Evolutionary conservation across 306 rosid species (phyloP).

Genomic region (Fragaria ananassa): DNA sequence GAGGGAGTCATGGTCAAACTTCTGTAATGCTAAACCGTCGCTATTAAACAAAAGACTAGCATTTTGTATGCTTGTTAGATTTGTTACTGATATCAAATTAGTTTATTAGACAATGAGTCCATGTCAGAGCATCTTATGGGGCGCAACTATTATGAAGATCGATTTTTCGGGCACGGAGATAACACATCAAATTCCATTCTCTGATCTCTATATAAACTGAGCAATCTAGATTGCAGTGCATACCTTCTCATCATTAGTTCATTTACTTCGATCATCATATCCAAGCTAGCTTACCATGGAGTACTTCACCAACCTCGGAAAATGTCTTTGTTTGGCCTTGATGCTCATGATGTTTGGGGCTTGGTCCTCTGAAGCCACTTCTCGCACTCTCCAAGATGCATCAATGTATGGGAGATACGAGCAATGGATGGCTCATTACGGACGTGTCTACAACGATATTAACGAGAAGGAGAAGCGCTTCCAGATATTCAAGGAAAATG

Average conservation of each 20-base stretch:
- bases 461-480: slow-evolving; percentile 2
- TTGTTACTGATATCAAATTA: neutral
- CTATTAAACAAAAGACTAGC: too few species aligned
- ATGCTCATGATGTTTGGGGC: neutral
- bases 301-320: neutral
- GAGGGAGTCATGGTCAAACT: too few species aligned
- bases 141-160: neutral
- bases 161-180: neutral
- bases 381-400: neutral
- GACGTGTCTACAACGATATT: neutral
- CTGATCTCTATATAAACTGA: neutral
- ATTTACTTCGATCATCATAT: neutral
- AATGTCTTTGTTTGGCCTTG: neutral
- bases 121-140: neutral
- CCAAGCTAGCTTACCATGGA: neutral
- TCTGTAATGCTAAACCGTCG: too few species aligned
- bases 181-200: neutral
- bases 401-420: neutral
- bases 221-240: neutral
- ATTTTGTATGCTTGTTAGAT: too few species aligned
- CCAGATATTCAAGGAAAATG: neutral
- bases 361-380: neutral
- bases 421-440: neutral
- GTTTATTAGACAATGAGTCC: neutral
- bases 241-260: neutral